Base-by-base conservation (phyloP, 306 rosid species). In the Alnus glutinosa region DNA sequence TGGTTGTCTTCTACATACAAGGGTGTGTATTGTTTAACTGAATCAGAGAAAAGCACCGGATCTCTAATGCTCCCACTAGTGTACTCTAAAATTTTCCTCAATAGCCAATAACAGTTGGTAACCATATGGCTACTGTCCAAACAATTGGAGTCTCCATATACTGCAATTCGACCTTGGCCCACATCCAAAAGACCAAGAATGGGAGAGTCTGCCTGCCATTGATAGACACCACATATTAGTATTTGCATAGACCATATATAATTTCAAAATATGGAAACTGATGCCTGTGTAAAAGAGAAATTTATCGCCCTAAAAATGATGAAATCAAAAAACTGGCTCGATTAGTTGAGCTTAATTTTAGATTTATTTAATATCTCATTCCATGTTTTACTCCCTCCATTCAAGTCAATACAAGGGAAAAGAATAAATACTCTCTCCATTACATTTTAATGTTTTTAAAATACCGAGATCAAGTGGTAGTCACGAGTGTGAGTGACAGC, bases 81-180 rank as follows among this genome's bases (percentile, higher is more conserved):
- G 80, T 93, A 95, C 69, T 93, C 98, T 57, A 95, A 86, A 47
- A 95, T 90, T 86, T 90, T 91, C 81, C 83, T 89, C 82, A 93
- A 79, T 69, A 96, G 98, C 86, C 89, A 79, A 84, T 90, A 91
- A 82, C 99, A 96, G 83, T 96, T 91, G 1, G 98, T 91, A 55
- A 96, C 94, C 99, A 96, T 96, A 80, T 96, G 99, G 75, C 99
- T 95, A 81, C 99, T 88, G 78, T 93, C 97, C 87, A 95, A 85
- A 82, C 99, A 95, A 86, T 93, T 95, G 66, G 99, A 95, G 82
- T 95, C 99, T 71, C 99, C 99, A 75, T 93, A 95, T 49, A 95
- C 97, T 14, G 92, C 93, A 69, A 95, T 75, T 30, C 96, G 97
- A 78, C 98, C 97, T 80, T 87, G 84, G 18, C 87, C 96, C 71